Base-by-base conservation (phyloP, 305 asterid species). In the Solanum hybrid region DNA sequence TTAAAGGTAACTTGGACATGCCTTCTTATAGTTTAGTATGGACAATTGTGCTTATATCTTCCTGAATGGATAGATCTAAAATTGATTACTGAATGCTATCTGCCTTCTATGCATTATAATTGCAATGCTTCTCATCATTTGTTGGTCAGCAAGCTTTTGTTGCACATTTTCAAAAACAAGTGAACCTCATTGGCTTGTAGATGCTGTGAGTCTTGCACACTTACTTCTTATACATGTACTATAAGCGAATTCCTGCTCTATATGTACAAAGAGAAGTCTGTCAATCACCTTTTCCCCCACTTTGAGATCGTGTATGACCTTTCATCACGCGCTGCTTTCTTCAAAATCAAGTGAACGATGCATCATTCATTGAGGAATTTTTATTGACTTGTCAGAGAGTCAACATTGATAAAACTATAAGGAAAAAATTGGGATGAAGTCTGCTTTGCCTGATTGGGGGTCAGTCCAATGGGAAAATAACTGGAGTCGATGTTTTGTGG, bases 1-100 rank as follows among this genome's bases (percentile, higher is more conserved):
- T 93, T 89, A 96, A 95, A 95, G 97, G 98, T 97, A 85, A 14
- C 39, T 27, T 68, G 34, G 4, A 20, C 5, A 57, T 22, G 27
- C 81, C 72, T 38, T 85, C 45, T 31, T 85, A 85, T 57, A 84
- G 75, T 85, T 80, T 85, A 57, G 27, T 57, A 31, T 85, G 22
- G 77, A 61, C 45, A 31, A 22, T 32, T 85, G 29, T 85, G 77
- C 45, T 57, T 57, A 29, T 85, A 22, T 7, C 76, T 39, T 85
- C 45, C 76, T 51, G 29, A 84, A 85, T 26, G 87, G 87, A 39
- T 81, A 13, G 36, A 82, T 82, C 37, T 78, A 29, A 73, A 79
- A 68, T 33, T 36, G 90, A 81, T n/a, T 41, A 81, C 34, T 81
- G 86, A 73, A 37, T 37, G 77, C 32, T 34, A 34, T 27, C 76